Base-by-base conservation (phyloP, 352 stramenopile species). In the Phytophthora palmivora region DNA sequence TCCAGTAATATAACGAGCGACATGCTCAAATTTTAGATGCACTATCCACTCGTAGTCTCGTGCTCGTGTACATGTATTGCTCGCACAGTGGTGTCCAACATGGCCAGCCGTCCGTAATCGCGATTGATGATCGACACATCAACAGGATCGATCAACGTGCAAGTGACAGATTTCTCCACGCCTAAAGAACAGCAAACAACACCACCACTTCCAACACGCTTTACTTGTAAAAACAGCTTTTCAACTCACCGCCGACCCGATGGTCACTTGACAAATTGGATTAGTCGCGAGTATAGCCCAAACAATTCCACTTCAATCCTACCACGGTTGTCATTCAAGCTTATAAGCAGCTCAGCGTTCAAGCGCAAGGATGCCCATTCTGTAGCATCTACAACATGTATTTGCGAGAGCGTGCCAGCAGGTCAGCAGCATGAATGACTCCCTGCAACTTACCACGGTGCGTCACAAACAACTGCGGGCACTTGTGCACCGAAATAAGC, bases 401-500 rank as follows among this genome's bases (percentile, higher is more conserved):
- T 28, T 68, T 68, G n/a, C 82, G 72, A 6, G 79, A 86, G 9
- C 82, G 73, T 6, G 84, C 79, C 4, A 93, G 74, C 49, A 93
- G 55, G 41, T 94, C 82, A 0, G 79, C 64, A 0, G 82, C 84
- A 53, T 92, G 79, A 39, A 94, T 88, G 24, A 89, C 75, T 2
- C 84, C 84, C 5, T 92, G 77, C 10, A 94, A 63, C 58, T 82
- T 89, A 6, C 84, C 84, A 18, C 79, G 73, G n/a, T 81, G 67
- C 0, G 84, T 94, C 37, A 94, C 83, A 28, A 90, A 92, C 0
- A 94, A 58, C 61, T 91, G 72, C 3, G 82, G 81, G 15, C 71
- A 79, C 51, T 94, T 94, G 70, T 94, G 81, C 33, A 92, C 79
- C 36, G 84, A 89, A 42, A 94, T 87, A 37, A 92, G 74, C n/a